phyloP scores from a whole-genome alignment of 768 basidiomycete genomes.

The Tephrocybe rancida region DNA sequence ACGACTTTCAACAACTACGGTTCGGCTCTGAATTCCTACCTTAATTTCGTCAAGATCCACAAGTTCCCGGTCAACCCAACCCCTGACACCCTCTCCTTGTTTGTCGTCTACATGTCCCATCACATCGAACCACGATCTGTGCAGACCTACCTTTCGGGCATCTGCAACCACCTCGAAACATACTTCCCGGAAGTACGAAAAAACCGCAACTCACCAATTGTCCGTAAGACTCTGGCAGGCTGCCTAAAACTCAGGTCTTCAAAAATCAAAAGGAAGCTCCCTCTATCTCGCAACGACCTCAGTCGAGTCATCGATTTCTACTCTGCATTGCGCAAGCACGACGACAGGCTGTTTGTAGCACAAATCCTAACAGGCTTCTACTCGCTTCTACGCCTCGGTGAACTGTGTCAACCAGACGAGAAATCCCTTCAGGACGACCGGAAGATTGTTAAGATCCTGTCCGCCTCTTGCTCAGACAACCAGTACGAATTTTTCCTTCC shows the following conservation, averaged over 20 bases:
- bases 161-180: neutral
- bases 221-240: neutral
- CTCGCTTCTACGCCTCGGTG: constrained; percentile 27
- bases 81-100: constrained; percentile 17
- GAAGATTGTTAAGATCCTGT: too few species aligned
- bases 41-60: constrained; percentile 27
- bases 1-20: constrained; percentile 27
- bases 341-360: constrained; percentile 26
- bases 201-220: neutral
- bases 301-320: neutral
- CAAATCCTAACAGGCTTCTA: constrained; percentile 25
- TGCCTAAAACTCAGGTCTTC: neutral
- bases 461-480: neutral
- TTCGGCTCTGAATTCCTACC: constrained; percentile 33
- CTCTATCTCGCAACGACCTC: neutral
- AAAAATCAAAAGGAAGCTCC: neutral
- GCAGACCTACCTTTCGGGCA: neutral
- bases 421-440: neutral
- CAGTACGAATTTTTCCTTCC: neutral
- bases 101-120: neutral
- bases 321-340: neutral
- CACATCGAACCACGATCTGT: neutral
- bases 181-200: neutral
- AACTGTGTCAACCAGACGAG: constrained; percentile 15
- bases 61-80: neutral